Evolutionary conservation across 305 asterid genomes (phyloP).

Genomic region (Fraxinus angustifolia): DNA sequence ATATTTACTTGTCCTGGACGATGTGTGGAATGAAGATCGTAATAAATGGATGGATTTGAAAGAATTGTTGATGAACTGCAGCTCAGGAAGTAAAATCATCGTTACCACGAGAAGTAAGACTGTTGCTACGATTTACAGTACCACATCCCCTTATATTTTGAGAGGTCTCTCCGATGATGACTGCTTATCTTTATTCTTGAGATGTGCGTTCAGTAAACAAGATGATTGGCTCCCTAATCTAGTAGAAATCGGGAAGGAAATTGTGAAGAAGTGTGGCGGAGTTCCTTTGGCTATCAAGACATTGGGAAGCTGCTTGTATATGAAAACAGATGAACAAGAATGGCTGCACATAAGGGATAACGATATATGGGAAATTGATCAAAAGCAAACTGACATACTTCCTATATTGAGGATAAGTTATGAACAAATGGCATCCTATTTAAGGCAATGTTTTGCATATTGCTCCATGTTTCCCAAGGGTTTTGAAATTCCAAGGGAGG

Average conservation of each 20-base stretch:
- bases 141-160: constrained; percentile 29
- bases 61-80: constrained; percentile 40
- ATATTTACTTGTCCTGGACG: constrained; percentile 49
- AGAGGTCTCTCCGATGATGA: constrained; percentile 39
- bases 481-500: constrained; percentile 43
- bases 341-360: constrained; percentile 42
- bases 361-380: constrained; percentile 48
- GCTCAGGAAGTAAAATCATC: constrained; percentile 38
- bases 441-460: constrained; percentile 58
- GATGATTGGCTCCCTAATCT: constrained; percentile 33
- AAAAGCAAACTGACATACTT: constrained; percentile 41
- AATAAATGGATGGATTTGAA: constrained; percentile 41
- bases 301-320: constrained; percentile 44
- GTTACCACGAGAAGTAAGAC: constrained; percentile 48
- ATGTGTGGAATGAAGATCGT: constrained; percentile 54
- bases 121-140: constrained; percentile 39
- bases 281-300: constrained; percentile 54
- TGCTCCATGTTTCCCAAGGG: constrained; percentile 54
- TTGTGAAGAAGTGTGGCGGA: constrained; percentile 49
- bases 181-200: constrained; percentile 38
- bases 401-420: constrained; percentile 48
- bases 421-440: constrained; percentile 41
- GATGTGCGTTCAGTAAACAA: constrained; percentile 37
- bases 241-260: constrained; percentile 45
- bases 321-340: constrained; percentile 43